Percentiles rank a stretch among this genome's conserved stretches.
Conservation (phyloP, 1,139 yeast genomes). For the Sugiyamaella neomexicana region DNA sequence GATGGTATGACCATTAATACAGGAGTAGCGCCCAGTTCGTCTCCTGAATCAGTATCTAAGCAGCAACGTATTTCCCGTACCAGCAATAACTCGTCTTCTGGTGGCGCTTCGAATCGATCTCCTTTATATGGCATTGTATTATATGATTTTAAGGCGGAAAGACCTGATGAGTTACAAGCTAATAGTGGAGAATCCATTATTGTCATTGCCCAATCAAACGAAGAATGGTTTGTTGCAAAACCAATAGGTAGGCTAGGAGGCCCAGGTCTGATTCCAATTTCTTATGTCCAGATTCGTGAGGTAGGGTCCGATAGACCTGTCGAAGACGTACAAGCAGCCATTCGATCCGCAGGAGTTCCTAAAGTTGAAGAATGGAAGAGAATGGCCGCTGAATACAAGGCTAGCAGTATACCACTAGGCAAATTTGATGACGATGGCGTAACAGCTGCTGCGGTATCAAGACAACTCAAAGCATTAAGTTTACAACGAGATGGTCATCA, state of each 20-base stretch:
- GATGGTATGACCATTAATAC: not conserved
- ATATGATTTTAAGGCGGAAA: conserved; percentile 85
- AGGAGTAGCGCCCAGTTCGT: not conserved
- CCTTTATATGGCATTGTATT: conserved; percentile 66
- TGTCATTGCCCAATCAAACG: conserved; percentile 92
- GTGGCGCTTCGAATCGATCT: conserved; percentile 14
- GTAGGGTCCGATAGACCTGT: conserved; percentile 59
- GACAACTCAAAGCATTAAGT: conserved; percentile 9
- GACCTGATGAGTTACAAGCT: conserved; percentile 83
- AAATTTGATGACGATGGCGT: conserved; percentile 39
- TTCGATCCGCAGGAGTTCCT: conserved; percentile 70
- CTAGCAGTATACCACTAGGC: conserved; percentile 81
- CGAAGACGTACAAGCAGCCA: conserved; percentile 52
- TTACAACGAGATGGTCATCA: conserved; percentile 18
- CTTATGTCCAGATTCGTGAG: conserved; percentile 84
- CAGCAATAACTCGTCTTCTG: conserved; percentile 5
- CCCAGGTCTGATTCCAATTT: conserved; percentile 92
- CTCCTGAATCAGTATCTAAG: conserved; percentile 10
- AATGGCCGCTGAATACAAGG: conserved; percentile 88
- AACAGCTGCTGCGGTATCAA: conserved; percentile 11
- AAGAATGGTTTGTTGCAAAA: conserved; percentile 97
- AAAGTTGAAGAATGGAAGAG: conserved; percentile 95
- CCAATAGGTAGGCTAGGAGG: conserved; percentile 95
- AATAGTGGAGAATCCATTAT: conserved; percentile 84
- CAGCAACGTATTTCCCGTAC: conserved; percentile 10